Conservation (phyloP, 768 basidiomycete genomes). For the Calvatia gigantea region DNA sequence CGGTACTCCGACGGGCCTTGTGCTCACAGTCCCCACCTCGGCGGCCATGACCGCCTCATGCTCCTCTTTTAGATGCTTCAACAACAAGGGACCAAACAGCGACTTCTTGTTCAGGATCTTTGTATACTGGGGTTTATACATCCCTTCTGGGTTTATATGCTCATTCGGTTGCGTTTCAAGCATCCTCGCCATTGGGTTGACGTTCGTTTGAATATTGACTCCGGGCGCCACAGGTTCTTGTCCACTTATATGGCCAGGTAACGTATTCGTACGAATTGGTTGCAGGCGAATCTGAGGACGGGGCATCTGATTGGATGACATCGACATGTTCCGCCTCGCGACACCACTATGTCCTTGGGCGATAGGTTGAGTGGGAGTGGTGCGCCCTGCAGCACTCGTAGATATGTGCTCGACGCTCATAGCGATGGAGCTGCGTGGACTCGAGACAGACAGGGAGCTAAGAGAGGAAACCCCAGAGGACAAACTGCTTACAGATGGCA, state of each 20-base stretch:
- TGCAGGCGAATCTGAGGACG: background rate
- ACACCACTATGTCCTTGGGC: background rate
- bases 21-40: background rate
- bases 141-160: background rate
- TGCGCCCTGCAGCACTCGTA: background rate
- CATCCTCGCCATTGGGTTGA: background rate
- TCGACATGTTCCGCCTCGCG: background rate
- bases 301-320: background rate
- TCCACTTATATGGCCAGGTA: background rate
- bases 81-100: background rate
- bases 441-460: background rate
- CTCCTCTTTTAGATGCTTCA: background rate
- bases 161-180: background rate
- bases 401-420: constrained; percentile 2
- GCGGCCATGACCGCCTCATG: background rate
- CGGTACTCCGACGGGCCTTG: background rate
- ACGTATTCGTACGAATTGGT: background rate
- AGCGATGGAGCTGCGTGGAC: background rate
- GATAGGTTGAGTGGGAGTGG: background rate
- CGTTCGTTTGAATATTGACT: background rate
- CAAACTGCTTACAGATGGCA: background rate
- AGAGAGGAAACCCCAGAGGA: background rate
- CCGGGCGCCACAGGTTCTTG: background rate
- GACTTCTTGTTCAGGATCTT: background rate
- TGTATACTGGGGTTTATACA: background rate